phyloP scores from a whole-genome alignment of 192 early-diverging fungal genomes.

The Phlyctochytrium bullatum region DNA sequence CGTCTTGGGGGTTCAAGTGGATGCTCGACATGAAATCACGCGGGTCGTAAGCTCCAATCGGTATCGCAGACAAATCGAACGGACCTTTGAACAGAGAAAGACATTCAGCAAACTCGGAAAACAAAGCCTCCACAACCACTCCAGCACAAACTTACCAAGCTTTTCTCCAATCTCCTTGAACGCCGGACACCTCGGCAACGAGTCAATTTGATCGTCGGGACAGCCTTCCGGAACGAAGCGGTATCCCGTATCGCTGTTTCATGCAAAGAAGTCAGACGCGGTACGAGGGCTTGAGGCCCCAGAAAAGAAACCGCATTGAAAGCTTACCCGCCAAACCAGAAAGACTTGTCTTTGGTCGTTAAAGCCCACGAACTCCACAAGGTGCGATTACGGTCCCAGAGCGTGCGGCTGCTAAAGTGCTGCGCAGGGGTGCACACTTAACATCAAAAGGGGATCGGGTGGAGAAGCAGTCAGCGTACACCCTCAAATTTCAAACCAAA shows the following conservation, averaged over 20 bases:
- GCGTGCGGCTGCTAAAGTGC: slow-evolving; percentile 64
- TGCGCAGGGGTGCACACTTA: slow-evolving; percentile 69
- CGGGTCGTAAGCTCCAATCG: slow-evolving; percentile 83
- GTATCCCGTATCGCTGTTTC: slow-evolving; percentile 73
- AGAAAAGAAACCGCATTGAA: slow-evolving; percentile 34
- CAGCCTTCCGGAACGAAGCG: slow-evolving; percentile 48
- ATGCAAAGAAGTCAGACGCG: slow-evolving; percentile 68
- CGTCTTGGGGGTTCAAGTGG: slow-evolving; percentile 79
- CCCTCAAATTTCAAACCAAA: too few relatives aligned
- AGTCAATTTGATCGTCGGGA: slow-evolving; percentile 26
- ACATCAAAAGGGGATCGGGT: slow-evolving; percentile 13
- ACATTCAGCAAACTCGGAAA: background rate
- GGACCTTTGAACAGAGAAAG: slow-evolving; percentile 33
- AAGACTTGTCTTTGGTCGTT: slow-evolving; percentile 35
- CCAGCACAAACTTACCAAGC: slow-evolving; percentile 40
- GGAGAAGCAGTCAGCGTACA: too few relatives aligned
- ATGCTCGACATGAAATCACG: slow-evolving; percentile 69
- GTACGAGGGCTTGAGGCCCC: slow-evolving; percentile 57
- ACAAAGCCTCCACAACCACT: background rate
- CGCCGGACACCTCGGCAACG: slow-evolving; percentile 69
- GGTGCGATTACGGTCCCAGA: slow-evolving; percentile 67
- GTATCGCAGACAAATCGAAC: slow-evolving; percentile 72
- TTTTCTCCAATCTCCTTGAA: slow-evolving; percentile 79
- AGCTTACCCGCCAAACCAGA: slow-evolving; percentile 61
- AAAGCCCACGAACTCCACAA: slow-evolving; percentile 81